phyloP scores from a whole-genome alignment of 2,329 filamentous ascomycete genomes.

The Verticillium alfalfae region DNA sequence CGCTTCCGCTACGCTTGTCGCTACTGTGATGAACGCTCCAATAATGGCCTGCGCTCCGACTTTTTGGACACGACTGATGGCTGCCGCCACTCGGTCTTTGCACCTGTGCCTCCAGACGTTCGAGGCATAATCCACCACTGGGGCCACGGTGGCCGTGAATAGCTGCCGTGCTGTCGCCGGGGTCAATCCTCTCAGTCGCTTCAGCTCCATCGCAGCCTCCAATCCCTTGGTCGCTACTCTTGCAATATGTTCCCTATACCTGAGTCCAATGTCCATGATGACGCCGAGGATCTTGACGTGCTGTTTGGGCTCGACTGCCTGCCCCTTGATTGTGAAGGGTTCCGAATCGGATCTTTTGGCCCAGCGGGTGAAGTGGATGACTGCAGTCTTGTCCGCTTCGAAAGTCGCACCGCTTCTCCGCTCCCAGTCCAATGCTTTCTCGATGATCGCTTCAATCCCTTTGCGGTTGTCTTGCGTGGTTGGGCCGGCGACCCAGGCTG shows the following conservation, averaged over 20 bases:
- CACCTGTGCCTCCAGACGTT: conserved; percentile 1
- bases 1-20: not conserved
- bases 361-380: conserved; percentile 9
- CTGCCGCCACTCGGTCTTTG: not conserved
- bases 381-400: conserved; percentile 16
- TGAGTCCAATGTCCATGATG: conserved; percentile 13
- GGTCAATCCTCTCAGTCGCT: conserved; percentile 3
- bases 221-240: conserved; percentile 9
- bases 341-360: not conserved
- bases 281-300: conserved; percentile 12
- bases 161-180: conserved; percentile 6
- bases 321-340: not conserved
- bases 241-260: conserved; percentile 5
- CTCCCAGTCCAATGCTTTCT: conserved; percentile 14
- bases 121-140: not conserved
- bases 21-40: not conserved
- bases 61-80: not conserved
- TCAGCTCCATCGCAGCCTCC: conserved; percentile 5
- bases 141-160: not conserved
- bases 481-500: not conserved
- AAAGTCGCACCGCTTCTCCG: conserved; percentile 17
- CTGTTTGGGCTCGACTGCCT: not conserved
- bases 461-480: conserved; percentile 5
- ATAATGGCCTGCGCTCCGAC: conserved; percentile 4
- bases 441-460: conserved; percentile 15